Evolutionary conservation across 139 green algal genomes (phyloP).

Genomic region (Chlorella sorokiniana): DNA sequence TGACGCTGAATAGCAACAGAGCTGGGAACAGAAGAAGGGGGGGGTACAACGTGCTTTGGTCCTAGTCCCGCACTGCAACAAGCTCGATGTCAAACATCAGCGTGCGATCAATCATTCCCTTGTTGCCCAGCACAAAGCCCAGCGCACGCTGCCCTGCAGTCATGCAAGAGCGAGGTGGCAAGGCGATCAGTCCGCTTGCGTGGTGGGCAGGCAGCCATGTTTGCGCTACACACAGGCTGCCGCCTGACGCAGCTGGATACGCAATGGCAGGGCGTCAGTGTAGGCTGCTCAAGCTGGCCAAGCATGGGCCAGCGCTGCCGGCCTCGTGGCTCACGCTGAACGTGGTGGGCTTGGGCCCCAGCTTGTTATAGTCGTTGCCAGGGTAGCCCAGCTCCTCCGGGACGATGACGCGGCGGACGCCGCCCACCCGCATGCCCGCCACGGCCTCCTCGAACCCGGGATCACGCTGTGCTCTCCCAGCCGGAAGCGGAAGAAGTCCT

Average conservation of each 20-base stretch:
- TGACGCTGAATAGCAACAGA: background rate
- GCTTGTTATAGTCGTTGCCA: conserved; percentile 62
- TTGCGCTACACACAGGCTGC: no score
- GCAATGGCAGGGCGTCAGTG: no score
- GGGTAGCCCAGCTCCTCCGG: conserved; percentile 86
- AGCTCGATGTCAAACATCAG: conserved; percentile 91
- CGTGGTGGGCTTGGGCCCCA: conserved; percentile 62
- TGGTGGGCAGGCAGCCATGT: background rate
- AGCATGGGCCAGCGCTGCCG: background rate
- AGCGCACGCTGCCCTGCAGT: conserved; percentile 76
- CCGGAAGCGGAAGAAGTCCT: conserved; percentile 70
- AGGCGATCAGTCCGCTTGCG: background rate
- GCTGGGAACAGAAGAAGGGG: no score
- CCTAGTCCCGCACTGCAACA: conserved; percentile 51
- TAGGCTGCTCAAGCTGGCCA: background rate
- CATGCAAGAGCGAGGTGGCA: background rate
- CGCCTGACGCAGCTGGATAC: no score
- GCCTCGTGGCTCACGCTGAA: conserved; percentile 37
- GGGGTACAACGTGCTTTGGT: background rate
- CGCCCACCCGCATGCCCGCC: conserved; percentile 70
- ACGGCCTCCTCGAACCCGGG: conserved; percentile 82
- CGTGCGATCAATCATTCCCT: conserved; percentile 88
- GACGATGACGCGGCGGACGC: conserved; percentile 82
- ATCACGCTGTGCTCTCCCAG: conserved; percentile 70
- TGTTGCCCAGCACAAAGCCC: conserved; percentile 92